These are phyloP conservation scores for Tremella yokohamensis DNA, from an alignment of 768 basidiomycete species.

Conservation along the genomic window DNA sequence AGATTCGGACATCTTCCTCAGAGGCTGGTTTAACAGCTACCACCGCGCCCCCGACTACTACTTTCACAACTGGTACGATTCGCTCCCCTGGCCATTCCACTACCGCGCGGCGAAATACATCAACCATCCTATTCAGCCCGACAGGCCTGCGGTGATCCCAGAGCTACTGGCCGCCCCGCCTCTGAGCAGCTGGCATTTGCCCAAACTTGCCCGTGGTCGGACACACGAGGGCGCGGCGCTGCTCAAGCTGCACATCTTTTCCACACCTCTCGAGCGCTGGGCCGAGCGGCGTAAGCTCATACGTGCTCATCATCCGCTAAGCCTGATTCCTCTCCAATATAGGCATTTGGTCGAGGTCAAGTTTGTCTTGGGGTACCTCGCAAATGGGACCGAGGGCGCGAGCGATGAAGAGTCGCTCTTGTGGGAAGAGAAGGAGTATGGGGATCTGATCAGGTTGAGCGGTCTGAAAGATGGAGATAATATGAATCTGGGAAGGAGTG, in stretches of 20 bases:
- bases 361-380: constrained; percentile 6
- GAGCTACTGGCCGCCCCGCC: constrained; percentile 1
- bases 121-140: constrained; percentile 1
- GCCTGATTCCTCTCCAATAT: background rate
- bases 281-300: background rate
- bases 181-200: constrained; percentile 6
- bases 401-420: constrained; percentile 19
- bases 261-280: constrained; percentile 4
- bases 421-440: constrained; percentile 21
- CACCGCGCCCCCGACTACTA: too few relatives aligned
- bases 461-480: constrained; percentile 31
- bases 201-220: background rate
- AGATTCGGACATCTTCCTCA: too few relatives aligned
- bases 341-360: constrained; percentile 11
- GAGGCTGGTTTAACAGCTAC: too few relatives aligned
- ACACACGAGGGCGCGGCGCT: background rate
- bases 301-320: constrained; percentile 1
- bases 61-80: background rate
- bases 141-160: background rate
- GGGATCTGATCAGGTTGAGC: constrained; percentile 36
- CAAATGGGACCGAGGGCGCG: background rate
- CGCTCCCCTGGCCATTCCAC: constrained; percentile 2
- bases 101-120: background rate
- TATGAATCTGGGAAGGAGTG: constrained; percentile 41
- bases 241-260: constrained; percentile 21